phyloP scores from a whole-genome alignment of 2,329 filamentous ascomycete species.

The Ascomycota sp. region DNA sequence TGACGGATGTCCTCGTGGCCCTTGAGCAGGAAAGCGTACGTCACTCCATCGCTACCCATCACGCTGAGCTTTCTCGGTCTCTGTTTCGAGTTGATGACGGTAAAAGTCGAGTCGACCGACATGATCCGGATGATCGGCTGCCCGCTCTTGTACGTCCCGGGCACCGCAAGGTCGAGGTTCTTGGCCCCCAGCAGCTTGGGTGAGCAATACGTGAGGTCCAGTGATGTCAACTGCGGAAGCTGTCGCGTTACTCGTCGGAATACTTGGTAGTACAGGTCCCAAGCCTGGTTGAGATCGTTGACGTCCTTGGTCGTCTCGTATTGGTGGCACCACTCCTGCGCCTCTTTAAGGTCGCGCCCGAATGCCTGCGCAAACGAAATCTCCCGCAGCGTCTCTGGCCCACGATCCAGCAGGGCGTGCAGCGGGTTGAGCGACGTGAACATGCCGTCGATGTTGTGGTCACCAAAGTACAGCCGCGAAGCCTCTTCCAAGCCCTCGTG shows the following conservation, averaged over 20 bases:
- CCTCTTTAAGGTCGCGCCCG: constrained; percentile 83
- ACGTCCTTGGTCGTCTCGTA: constrained; percentile 79
- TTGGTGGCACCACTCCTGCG: constrained; percentile 85
- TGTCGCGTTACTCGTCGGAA: constrained; percentile 92
- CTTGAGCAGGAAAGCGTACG: constrained; percentile 82
- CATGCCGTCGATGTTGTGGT: constrained; percentile 96
- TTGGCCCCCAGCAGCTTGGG: constrained; percentile 74
- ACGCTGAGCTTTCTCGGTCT: constrained; percentile 76
- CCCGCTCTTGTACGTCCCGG: constrained; percentile 74
- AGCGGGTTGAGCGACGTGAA: constrained; percentile 76
- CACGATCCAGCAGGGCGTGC: constrained; percentile 76
- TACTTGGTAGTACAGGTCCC: constrained; percentile 97
- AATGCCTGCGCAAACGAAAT: constrained; percentile 97
- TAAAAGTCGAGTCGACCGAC: constrained; percentile 76
- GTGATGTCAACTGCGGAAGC: constrained; percentile 72
- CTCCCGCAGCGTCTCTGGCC: constrained; percentile 82
- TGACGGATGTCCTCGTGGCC: constrained; percentile 99
- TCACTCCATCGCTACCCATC: constrained; percentile 70
- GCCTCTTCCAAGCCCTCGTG: constrained; percentile 96
- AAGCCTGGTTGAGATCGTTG: constrained; percentile 90
- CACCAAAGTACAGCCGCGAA: constrained; percentile 87
- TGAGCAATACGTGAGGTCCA: constrained; percentile 93
- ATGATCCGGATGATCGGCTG: constrained; percentile 63
- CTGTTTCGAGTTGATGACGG: constrained; percentile 93
- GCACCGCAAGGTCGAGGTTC: constrained; percentile 83